Percentiles rank a stretch among this genome's conserved stretches.
These are phyloP conservation scores for Ogataea allantospora DNA, from an alignment of 805 yeast species.

Conservation along the genomic window DNA sequence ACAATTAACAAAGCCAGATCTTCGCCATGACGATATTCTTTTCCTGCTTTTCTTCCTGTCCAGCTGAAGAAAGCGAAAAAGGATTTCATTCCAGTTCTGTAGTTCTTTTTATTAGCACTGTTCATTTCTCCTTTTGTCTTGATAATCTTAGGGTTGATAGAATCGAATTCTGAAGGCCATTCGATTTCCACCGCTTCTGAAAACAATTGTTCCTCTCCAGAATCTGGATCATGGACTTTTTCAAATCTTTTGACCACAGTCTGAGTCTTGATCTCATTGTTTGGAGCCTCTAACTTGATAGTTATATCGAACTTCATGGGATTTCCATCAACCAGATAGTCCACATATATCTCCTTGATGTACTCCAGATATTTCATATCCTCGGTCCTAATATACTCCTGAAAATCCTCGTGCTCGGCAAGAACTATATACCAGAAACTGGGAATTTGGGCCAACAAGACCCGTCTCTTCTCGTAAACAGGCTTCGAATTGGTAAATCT, in stretches of 20 bases:
- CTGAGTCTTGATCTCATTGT: slow-evolving; percentile 53
- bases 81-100: slow-evolving; percentile 72
- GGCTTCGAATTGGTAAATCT: slow-evolving; percentile 53
- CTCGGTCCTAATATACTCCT: slow-evolving; percentile 71
- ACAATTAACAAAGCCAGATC: slow-evolving; percentile 68
- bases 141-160: slow-evolving; percentile 53
- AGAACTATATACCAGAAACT: slow-evolving; percentile 86
- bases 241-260: slow-evolving; percentile 59
- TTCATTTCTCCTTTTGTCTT: slow-evolving; percentile 39
- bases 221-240: slow-evolving; percentile 41
- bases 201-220: slow-evolving; percentile 53
- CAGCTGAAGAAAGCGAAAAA: slow-evolving; percentile 86
- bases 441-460: slow-evolving; percentile 53
- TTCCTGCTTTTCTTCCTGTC: slow-evolving; percentile 77
- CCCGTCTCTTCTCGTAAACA: slow-evolving; percentile 57
- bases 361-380: slow-evolving; percentile 75
- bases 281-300: slow-evolving; percentile 51
- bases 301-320: slow-evolving; percentile 56
- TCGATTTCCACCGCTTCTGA: slow-evolving; percentile 54
- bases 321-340: slow-evolving; percentile 43
- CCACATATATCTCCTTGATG: slow-evolving; percentile 61
- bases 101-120: slow-evolving; percentile 55
- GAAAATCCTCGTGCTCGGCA: slow-evolving; percentile 81
- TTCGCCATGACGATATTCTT: slow-evolving; percentile 76
- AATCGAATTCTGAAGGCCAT: slow-evolving; percentile 69